Conservation (phyloP, 805 yeast genomes). For the Saccharomyces kudriavzevii region DNA sequence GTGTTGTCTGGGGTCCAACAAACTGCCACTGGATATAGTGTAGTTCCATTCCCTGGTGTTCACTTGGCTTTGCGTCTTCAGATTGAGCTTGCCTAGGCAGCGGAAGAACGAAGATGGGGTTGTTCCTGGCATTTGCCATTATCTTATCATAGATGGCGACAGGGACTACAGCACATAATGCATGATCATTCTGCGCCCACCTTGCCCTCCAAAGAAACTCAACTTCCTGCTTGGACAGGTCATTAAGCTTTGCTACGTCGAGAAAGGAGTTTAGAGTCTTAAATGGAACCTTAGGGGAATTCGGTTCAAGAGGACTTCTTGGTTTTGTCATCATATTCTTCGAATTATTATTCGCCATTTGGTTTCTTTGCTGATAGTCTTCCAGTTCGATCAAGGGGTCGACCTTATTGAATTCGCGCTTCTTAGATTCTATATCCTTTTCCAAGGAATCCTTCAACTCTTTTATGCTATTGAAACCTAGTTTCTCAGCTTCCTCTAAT, state of each 20-base stretch:
- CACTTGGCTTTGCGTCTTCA: conserved; percentile 35
- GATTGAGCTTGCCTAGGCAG: conserved; percentile 54
- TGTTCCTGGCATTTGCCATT: conserved; percentile 54
- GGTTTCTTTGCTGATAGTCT: conserved; percentile 37
- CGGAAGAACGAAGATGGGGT: conserved; percentile 86
- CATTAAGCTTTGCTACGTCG: conserved; percentile 55
- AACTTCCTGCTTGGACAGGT: conserved; percentile 52
- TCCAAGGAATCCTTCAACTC: conserved; percentile 57
- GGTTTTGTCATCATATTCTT: conserved; percentile 5
- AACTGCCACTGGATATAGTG: conserved; percentile 93
- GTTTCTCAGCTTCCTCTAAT: conserved; percentile 31
- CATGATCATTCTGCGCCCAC: conserved; percentile 51
- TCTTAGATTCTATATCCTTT: conserved; percentile 49
- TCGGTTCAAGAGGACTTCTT: conserved; percentile 30
- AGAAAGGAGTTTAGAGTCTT: conserved; percentile 67
- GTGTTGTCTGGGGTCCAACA: conserved; percentile 74
- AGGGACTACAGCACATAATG: conserved; percentile 59
- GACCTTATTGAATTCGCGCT: conserved; percentile 47
- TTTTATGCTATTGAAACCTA: conserved; percentile 35
- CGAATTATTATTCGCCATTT: conserved; percentile 14
- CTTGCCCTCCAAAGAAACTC: conserved; percentile 86
- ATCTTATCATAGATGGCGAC: conserved; percentile 53
- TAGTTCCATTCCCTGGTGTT: conserved; percentile 54
- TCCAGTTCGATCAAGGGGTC: conserved; percentile 70
- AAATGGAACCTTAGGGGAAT: conserved; percentile 43